Evolutionary conservation across 2,329 filamentous ascomycete species (phyloP), one percentile per base, ranked within the genome.

Genomic region (Cercospora sp.): DNA sequence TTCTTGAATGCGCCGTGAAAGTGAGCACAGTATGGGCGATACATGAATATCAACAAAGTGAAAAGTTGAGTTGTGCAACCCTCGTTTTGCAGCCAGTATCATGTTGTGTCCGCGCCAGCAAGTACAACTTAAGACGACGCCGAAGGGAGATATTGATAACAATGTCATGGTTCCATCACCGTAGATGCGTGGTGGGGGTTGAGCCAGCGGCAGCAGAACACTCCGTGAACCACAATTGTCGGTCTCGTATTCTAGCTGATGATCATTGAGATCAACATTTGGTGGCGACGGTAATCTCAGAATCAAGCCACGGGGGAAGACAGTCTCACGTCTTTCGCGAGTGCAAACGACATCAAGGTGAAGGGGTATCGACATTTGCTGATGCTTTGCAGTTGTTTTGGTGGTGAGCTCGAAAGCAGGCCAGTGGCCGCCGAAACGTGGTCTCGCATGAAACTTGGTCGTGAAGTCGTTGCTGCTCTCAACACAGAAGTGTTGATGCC

Each of bases 221-320:
- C 5, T 26, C 49, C 12, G 49, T 55, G 5, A 26, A 30, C 49
- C 24, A 28, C 21, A 55, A 5, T 28, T 30, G 21, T 55, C 24
- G 10, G 12, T 28, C 24, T 55, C 49, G 49, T 55, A 26, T 55
- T 30, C 24, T 13, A 55, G 13, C 49, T 30, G 49, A 55, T 28
- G 49, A 55, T 55, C 49, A 55, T 55, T 55, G 49, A 55, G 49
- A 55, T 55, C 49, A 55, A 26, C 49, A 55, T 55, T 28, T 55
- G 49, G 24, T 55, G 49, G 49, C 49, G 49, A 55, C 16, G 5
- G 21, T 30, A 28, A 55, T 55, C 49, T 55, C 49, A 10, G n/a
- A 24, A n/a, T 4, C 49, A 55, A 28, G 49, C 49, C 49, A 55
- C 49, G 24, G 49, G 49, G 49, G 18, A 28, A 55, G 49, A 30